phyloP scores from a whole-genome alignment of 306 rosid species.

The Cucurbita pepo region DNA sequence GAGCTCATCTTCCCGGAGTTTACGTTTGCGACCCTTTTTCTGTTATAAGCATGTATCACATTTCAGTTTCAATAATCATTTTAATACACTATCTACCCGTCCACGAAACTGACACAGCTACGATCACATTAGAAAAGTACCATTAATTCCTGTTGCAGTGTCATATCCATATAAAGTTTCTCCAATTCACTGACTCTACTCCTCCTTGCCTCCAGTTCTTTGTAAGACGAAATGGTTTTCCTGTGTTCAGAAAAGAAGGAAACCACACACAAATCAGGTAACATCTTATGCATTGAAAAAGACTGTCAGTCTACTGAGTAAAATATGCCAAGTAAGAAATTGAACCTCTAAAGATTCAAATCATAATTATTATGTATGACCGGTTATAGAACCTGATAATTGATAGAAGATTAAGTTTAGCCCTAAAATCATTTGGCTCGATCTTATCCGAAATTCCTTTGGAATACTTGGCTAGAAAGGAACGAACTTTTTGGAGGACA shows the following conservation, averaged over 20 bases:
- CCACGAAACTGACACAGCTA: not conserved
- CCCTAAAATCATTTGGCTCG: not conserved
- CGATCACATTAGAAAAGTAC: slow-evolving; percentile 19
- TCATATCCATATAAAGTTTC: slow-evolving; percentile 59
- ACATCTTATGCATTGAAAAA: not conserved
- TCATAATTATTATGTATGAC: not conserved
- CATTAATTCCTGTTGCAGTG: slow-evolving; percentile 60
- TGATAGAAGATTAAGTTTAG: not conserved
- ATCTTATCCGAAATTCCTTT: no score
- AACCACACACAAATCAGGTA: not conserved
- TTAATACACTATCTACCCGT: not conserved
- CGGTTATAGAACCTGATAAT: not conserved
- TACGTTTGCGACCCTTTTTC: slow-evolving; percentile 63
- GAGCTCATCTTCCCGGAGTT: slow-evolving; percentile 62
- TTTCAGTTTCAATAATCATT: not conserved
- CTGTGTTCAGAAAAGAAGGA: slow-evolving; percentile 16
- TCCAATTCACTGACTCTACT: slow-evolving; percentile 41
- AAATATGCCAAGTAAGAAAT: not conserved
- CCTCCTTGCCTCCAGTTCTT: slow-evolving; percentile 54
- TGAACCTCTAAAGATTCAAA: not conserved
- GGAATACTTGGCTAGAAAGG: no score
- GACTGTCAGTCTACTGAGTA: not conserved
- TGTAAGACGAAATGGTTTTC: slow-evolving; percentile 42
- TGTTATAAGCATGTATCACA: slow-evolving; percentile 1
- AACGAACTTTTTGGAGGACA: no score